Conservation (phyloP, 192 early-diverging fungal genomes). For the Mortierella antarctica region DNA sequence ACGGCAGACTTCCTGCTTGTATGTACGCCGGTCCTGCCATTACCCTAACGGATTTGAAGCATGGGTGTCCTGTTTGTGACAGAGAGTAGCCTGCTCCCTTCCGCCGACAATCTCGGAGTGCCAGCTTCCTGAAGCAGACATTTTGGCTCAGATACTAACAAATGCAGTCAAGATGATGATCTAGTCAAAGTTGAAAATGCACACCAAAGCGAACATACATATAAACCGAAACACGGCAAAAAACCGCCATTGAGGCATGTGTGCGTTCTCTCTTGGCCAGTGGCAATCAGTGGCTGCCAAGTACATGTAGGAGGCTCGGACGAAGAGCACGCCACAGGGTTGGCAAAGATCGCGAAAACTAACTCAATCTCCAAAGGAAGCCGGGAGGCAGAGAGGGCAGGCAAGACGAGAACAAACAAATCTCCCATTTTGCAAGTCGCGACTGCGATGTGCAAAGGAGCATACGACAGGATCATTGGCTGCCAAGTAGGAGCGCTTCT, state of each 20-base stretch:
- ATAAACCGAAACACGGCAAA: conserved; percentile 9
- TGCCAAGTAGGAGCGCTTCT: too few relatives aligned
- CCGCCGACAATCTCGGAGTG: conserved; percentile 24
- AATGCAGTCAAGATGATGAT: conserved; percentile 18
- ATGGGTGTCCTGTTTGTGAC: conserved; percentile 24
- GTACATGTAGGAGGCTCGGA: conserved; percentile 36
- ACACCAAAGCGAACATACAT: conserved; percentile 10
- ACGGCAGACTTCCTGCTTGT: too few relatives aligned
- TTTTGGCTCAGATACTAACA: conserved; percentile 17
- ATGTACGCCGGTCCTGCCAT: too few relatives aligned
- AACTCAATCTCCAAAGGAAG: conserved; percentile 39
- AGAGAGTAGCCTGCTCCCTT: conserved; percentile 44
- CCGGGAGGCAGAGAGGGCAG: conserved; percentile 48
- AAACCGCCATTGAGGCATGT: conserved; percentile 2
- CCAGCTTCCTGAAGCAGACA: conserved; percentile 34
- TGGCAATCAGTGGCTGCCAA: conserved; percentile 43
- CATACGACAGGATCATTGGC: conserved; percentile 4
- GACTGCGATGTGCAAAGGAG: conserved; percentile 8
- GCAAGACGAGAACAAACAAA: conserved; percentile 27
- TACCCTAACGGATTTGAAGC: conserved; percentile 17
- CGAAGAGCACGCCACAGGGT: conserved; percentile 36
- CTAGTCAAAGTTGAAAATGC: conserved; percentile 6
- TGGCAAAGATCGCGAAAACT: conserved; percentile 43
- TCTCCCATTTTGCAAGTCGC: conserved; percentile 10
- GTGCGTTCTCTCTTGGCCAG: conserved; percentile 39